Base-by-base conservation (phyloP, 352 stramenopile species). In the Phytopythium chamaehyphon region DNA sequence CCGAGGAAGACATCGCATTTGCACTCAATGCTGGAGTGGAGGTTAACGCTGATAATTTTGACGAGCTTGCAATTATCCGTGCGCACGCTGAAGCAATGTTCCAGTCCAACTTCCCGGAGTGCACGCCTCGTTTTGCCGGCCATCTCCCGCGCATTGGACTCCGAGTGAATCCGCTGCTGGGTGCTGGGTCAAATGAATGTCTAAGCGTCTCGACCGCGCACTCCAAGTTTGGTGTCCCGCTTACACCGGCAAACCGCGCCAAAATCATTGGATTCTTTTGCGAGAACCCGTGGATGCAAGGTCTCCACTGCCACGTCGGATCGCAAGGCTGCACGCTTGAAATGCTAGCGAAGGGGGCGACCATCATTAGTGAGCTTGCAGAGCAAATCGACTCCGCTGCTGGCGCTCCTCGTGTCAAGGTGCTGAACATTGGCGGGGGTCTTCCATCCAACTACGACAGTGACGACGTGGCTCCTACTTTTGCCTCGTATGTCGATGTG, bases 391-490 rank as follows among this genome's bases (percentile, higher is more conserved):
- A 96, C 50, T 56, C 68, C 10, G 88, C 53, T 14, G 80, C 63
- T 23, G 74, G 64, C 19, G 94, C 56, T 51, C 94, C 65, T 65
- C 66, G 69, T 15, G 76, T 98, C 47, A 78, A 80, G 19, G 71
- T 90, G 44, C 54, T 98, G 37, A 95, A 98, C 68, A 97, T 98
- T 58, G 91, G 92, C 26, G 90, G 91, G 7, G 92, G 92, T 1
- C 55, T 98, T 19, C 79, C 87, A 10, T 85, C 84, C n/a, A 95
- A 96, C 55, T 97, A 96, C 59, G 75, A 87, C 40, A 78, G 73
- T 37, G 75, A 86, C 31, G 56, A 82, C 37, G 72, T 88, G 6
- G 64, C 79, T 1, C 73, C 90, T 7, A 86, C 67, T 9, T 97
- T 96, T 52, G 65, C 64, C 1, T 65, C 90, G 40, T 98, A 98